Conservation (phyloP, 192 early-diverging fungal species). For the Dissophora globulifera region DNA sequence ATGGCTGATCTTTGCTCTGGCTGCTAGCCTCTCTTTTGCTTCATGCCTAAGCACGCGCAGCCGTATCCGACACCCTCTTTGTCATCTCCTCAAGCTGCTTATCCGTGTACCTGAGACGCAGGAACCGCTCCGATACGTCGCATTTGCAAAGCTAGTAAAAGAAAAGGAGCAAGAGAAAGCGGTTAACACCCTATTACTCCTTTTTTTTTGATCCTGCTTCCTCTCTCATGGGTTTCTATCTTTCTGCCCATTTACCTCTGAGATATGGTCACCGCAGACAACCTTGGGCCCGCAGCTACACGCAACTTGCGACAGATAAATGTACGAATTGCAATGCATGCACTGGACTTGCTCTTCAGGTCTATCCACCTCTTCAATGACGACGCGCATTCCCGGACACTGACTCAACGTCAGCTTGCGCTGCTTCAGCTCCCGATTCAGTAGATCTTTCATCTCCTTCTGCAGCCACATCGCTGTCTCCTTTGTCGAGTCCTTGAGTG, state of each 20-base stretch:
- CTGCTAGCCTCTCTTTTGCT: background rate
- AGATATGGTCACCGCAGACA: conserved; percentile 70
- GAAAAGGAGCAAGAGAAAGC: background rate
- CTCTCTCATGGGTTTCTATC: too few species aligned
- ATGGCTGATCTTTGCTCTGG: too few species aligned
- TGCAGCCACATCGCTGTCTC: conserved; percentile 60
- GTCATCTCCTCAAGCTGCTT: conserved; percentile 38
- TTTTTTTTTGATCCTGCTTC: too few species aligned
- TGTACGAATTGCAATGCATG: conserved; percentile 74
- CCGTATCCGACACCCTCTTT: conserved; percentile 18
- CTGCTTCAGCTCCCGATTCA: conserved; percentile 64
- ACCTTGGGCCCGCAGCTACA: conserved; percentile 72
- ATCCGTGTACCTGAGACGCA: conserved; percentile 52
- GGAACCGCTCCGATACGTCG: conserved; percentile 28
- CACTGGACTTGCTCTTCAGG: conserved; percentile 74
- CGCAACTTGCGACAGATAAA: conserved; percentile 74
- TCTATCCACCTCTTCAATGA: conserved; percentile 56
- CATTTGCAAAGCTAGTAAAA: conserved; percentile 52
- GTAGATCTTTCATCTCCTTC: conserved; percentile 60
- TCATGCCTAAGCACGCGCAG: conserved; percentile 4
- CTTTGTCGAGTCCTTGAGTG: conserved; percentile 46
- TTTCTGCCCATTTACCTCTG: conserved; percentile 39
- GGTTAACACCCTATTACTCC: too few species aligned
- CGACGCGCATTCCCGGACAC: conserved; percentile 52
- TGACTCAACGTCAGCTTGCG: conserved; percentile 52